phyloP scores from a whole-genome alignment of 306 rosid genomes.

The Vicia faba region DNA sequence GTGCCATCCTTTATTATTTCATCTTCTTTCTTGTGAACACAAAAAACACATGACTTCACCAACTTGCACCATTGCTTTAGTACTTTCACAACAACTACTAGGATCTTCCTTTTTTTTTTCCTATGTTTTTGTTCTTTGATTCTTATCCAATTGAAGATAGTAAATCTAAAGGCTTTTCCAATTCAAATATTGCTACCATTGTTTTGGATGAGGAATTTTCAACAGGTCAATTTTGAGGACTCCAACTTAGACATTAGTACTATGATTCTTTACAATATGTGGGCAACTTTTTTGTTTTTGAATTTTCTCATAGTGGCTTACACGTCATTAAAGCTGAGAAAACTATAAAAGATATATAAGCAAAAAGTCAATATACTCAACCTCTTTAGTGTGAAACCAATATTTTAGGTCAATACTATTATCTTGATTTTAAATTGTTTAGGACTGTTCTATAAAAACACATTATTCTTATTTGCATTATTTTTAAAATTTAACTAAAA shows the following conservation, averaged over 20 bases:
- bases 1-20: conserved; percentile 23
- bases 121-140: too few relatives aligned
- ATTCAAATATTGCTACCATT: conserved; percentile 22
- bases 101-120: not conserved
- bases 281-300: not conserved
- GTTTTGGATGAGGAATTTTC: conserved; percentile 37
- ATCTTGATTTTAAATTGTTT: not conserved
- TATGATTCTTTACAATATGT: conserved; percentile 1
- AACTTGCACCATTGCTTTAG: conserved; percentile 32
- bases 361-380: conserved; percentile 25
- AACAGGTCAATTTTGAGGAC: conserved; percentile 44
- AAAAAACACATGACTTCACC: conserved; percentile 26
- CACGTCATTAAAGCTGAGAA: conserved; percentile 5
- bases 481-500: not conserved
- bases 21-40: conserved; percentile 41
- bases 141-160: not conserved
- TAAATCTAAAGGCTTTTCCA: not conserved
- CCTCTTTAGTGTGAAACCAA: not conserved
- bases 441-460: not conserved
- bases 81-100: not conserved
- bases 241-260: conserved; percentile 24
- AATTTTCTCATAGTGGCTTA: conserved; percentile 20
- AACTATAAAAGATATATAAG: not conserved
- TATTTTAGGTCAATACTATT: not conserved
- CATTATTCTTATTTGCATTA: not conserved